A percentile compares a stretch with the other conserved stretches of the same genome.
These are phyloP conservation scores for Albifimbria verrucaria DNA, from an alignment of 2,329 filamentous ascomycete genomes.

Conservation along the genomic window DNA sequence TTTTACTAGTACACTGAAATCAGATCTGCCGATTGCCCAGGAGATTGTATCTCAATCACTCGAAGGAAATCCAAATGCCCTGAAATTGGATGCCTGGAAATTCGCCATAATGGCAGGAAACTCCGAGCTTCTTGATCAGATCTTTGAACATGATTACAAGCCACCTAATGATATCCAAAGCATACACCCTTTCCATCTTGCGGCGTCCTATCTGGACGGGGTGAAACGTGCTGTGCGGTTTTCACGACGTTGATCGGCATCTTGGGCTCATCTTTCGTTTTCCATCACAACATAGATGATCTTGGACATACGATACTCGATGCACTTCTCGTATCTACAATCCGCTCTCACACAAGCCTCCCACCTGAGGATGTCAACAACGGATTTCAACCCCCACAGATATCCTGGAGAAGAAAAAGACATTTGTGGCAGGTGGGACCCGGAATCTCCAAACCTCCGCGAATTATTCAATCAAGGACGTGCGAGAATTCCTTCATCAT, in stretches of 20 bases:
- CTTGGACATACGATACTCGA: constrained; percentile 9
- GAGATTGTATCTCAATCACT: not conserved
- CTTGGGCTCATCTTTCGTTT: not conserved
- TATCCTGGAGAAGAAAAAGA: constrained; percentile 12
- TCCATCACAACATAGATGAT: constrained; percentile 3
- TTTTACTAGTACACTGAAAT: constrained; percentile 2
- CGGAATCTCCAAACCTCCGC: not conserved
- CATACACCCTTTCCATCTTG: constrained; percentile 7
- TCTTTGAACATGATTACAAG: rapidly evolving
- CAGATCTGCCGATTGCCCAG: not conserved
- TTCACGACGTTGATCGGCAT: not conserved
- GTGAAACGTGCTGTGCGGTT: not conserved
- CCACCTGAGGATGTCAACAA: not conserved
- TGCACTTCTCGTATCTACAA: not conserved
- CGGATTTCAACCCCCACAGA: not conserved
- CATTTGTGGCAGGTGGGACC: constrained; percentile 12
- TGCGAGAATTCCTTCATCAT: constrained; percentile 4
- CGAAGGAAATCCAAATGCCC: not conserved
- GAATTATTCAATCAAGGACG: constrained; percentile 5
- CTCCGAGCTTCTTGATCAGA: not conserved
- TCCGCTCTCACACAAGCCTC: constrained; percentile 7
- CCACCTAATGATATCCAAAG: not conserved
- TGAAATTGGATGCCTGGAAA: constrained; percentile 7
- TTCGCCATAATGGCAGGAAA: constrained; percentile 11
- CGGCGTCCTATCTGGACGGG: constrained; percentile 7